phyloP scores from a whole-genome alignment of 2,329 filamentous ascomycete genomes.

The Metarhizium sp. region DNA sequence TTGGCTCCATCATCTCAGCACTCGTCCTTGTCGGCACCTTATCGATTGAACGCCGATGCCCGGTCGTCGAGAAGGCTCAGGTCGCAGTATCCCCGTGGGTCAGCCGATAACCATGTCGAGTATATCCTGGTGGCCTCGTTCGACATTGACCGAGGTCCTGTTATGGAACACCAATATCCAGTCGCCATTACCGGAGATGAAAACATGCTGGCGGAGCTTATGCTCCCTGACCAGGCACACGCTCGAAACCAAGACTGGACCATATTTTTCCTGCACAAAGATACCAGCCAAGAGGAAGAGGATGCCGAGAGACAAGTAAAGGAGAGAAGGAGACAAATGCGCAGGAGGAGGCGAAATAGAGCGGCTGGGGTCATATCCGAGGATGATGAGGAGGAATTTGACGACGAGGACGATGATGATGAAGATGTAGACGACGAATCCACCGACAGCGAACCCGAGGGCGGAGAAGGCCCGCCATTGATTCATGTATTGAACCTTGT shows the following conservation, averaged over 20 bases:
- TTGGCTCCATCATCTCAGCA: constrained; percentile 52
- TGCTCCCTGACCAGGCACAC: constrained; percentile 96
- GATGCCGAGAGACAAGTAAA: constrained; percentile 57
- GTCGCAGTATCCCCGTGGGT: constrained; percentile 67
- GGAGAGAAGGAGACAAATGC: constrained; percentile 39
- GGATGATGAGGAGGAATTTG: constrained; percentile 28
- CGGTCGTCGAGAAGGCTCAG: constrained; percentile 49
- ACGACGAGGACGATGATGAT: constrained; percentile 34
- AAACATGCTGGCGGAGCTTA: constrained; percentile 95
- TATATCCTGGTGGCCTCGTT: constrained; percentile 97
- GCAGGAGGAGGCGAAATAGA: constrained; percentile 42
- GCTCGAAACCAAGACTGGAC: constrained; percentile 96
- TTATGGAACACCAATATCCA: constrained; percentile 98
- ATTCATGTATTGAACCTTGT: constrained; percentile 97
- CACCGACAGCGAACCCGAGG: constrained; percentile 54
- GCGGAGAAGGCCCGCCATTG: constrained; percentile 75
- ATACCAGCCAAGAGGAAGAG: constrained; percentile 75
- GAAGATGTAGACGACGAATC: constrained; percentile 46
- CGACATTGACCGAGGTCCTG: constrained; percentile 88
- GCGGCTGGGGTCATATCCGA: constrained; percentile 38
- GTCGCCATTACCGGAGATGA: constrained; percentile 93
- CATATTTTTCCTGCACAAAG: constrained; percentile 97
- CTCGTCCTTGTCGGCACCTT: constrained; percentile 46
- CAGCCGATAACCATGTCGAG: constrained; percentile 87
- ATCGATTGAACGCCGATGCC: constrained; percentile 40